Evolutionary conservation across 768 basidiomycete genomes (phyloP).

Genomic region (Thelephora aurantiotincta): DNA sequence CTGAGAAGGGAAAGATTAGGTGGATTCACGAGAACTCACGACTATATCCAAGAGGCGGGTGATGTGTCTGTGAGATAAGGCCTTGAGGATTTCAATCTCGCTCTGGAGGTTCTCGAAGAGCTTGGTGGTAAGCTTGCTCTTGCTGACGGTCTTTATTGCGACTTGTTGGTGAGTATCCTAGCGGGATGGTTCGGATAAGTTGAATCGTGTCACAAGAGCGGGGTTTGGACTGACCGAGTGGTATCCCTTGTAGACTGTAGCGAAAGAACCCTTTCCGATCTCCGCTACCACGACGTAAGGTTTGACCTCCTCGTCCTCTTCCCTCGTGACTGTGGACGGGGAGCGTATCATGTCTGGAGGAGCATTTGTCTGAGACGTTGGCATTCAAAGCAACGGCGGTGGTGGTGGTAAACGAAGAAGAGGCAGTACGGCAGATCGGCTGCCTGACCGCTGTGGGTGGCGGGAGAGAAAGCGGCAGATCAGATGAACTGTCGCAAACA

Average conservation of each 20-base stretch:
- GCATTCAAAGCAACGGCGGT: not conserved
- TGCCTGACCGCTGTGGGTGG: too few species aligned
- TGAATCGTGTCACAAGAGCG: not conserved
- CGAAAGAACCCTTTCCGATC: conserved; percentile 88
- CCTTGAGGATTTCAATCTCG: conserved; percentile 94
- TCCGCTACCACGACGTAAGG: conserved; percentile 68
- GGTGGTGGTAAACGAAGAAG: not conserved
- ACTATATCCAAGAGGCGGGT: conserved; percentile 89
- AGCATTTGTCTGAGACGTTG: not conserved
- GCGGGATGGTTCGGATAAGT: not conserved
- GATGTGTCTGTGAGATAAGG: conserved; percentile 83
- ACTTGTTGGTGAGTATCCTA: conserved; percentile 71
- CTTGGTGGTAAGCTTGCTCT: conserved; percentile 78
- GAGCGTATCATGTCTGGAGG: not conserved
- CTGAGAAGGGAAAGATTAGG: not conserved
- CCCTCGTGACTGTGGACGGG: conserved; percentile 4
- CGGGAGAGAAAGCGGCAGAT: not conserved
- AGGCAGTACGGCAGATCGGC: not conserved
- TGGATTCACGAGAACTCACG: conserved; percentile 27
- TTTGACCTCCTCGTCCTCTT: conserved; percentile 55
- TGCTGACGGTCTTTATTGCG: conserved; percentile 90
- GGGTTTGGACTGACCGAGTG: conserved; percentile 47
- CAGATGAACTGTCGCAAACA: not conserved
- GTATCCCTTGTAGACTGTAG: conserved; percentile 90
- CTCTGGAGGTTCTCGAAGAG: conserved; percentile 96